These are phyloP conservation scores for Pyricularia pennisetigena DNA, from an alignment of 2,329 filamentous ascomycete genomes.

Conservation along the genomic window DNA sequence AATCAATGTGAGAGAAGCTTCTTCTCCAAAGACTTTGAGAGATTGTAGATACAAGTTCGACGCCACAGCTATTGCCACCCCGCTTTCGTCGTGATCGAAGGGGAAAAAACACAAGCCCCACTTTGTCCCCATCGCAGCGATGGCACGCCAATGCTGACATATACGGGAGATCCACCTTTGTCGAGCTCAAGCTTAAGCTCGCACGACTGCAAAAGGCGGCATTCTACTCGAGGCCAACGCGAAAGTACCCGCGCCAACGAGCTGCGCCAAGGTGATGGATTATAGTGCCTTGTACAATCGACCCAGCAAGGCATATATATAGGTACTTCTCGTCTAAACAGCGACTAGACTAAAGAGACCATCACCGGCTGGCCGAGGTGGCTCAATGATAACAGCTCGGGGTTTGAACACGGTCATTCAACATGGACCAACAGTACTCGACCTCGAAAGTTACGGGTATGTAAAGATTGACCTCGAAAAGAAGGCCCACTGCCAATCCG, in stretches of 20 bases:
- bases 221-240: too few relatives aligned
- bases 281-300: background rate
- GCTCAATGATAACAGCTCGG: background rate
- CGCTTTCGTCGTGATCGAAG: background rate
- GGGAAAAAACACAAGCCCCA: too few relatives aligned
- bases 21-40: background rate
- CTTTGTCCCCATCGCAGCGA: too few relatives aligned
- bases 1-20: background rate
- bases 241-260: background rate
- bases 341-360: background rate
- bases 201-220: background rate
- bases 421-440: conserved; percentile 58
- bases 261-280: background rate
- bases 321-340: background rate
- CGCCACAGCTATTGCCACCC: background rate
- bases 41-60: background rate
- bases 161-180: background rate
- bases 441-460: conserved; percentile 71
- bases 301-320: background rate
- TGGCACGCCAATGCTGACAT: background rate
- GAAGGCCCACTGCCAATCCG: conserved; percentile 6
- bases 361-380: background rate
- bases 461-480: conserved; percentile 8
- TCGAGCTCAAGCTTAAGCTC: background rate
- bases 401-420: conserved; percentile 20